Conservation (phyloP, 805 yeast genomes). For the Ogataea allantospora region DNA sequence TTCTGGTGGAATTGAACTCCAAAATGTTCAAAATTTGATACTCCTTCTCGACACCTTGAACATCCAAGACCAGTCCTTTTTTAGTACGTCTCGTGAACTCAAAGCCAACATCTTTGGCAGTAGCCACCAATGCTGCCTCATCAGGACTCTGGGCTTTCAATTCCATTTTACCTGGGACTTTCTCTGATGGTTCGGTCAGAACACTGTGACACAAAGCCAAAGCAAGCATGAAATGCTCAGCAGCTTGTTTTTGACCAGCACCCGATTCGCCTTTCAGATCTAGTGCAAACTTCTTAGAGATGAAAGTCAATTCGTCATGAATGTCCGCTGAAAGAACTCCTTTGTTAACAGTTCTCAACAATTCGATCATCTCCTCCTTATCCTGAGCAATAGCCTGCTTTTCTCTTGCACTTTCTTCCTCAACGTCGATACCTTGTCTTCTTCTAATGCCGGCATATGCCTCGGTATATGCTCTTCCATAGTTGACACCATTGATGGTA, state of each 20-base stretch:
- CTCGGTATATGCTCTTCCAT: conserved; percentile 82
- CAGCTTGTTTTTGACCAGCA: conserved; percentile 50
- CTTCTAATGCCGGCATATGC: conserved; percentile 77
- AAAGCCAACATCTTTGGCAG: conserved; percentile 78
- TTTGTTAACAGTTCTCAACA: conserved; percentile 38
- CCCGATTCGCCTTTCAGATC: conserved; percentile 57
- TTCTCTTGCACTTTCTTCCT: conserved; percentile 54
- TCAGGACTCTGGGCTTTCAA: conserved; percentile 83
- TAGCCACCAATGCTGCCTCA: conserved; percentile 81
- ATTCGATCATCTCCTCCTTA: conserved; percentile 54
- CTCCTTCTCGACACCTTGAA: conserved; percentile 69
- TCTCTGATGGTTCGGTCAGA: conserved; percentile 62
- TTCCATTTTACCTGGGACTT: conserved; percentile 51
- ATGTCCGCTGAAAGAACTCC: conserved; percentile 36
- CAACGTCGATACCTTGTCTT: conserved; percentile 75
- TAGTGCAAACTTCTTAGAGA: conserved; percentile 62
- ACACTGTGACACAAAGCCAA: conserved; percentile 81
- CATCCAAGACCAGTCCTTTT: conserved; percentile 61
- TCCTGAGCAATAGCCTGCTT: conserved; percentile 55
- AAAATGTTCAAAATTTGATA: conserved; percentile 68
- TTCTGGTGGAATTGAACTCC: conserved; percentile 82
- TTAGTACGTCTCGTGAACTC: conserved; percentile 65
- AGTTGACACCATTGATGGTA: conserved; percentile 67
- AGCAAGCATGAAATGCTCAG: conserved; percentile 74
- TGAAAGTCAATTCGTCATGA: conserved; percentile 60